Evolutionary conservation across 1,284 basidiomycete species (phyloP).

Genomic region (Trametes versicolor): DNA sequence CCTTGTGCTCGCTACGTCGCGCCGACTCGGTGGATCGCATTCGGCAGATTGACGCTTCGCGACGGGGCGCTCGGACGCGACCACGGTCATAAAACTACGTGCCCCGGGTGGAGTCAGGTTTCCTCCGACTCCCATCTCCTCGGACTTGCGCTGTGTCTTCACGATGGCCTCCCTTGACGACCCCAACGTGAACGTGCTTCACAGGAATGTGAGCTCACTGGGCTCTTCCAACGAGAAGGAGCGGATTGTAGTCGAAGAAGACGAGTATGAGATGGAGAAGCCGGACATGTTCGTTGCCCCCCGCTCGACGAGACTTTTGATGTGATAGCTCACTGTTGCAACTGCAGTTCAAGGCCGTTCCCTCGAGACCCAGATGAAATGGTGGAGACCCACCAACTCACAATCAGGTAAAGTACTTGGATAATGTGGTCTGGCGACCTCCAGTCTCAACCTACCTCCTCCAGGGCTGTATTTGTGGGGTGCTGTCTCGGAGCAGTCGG

Average conservation of each 20-base stretch:
- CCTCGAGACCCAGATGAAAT: slow-evolving; percentile 58
- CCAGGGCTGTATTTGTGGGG: slow-evolving; percentile 65
- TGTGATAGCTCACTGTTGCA: neutral
- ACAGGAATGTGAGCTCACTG: neutral
- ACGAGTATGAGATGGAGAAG: slow-evolving; percentile 19
- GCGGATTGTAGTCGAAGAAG: slow-evolving; percentile 8
- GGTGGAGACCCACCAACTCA: slow-evolving; percentile 63
- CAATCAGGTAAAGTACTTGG: slow-evolving; percentile 48
- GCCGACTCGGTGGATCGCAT: neutral
- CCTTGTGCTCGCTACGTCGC: slow-evolving; percentile 1
- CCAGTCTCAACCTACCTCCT: neutral
- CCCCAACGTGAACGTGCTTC: slow-evolving; percentile 4
- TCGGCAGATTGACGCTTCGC: slow-evolving; percentile 13
- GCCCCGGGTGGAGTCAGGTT: neutral
- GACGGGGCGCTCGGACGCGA: slow-evolving; percentile 10
- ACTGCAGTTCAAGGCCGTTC: slow-evolving; percentile 51
- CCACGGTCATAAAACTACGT: neutral
- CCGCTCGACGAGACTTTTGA: neutral
- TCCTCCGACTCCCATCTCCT: slow-evolving; percentile 4
- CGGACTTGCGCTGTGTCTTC: neutral
- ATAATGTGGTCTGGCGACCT: too few species aligned
- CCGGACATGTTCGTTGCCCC: slow-evolving; percentile 26
- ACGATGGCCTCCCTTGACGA: slow-evolving; percentile 12
- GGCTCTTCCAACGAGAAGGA: slow-evolving; percentile 26
- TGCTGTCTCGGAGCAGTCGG: slow-evolving; percentile 64